Percentiles rank a stretch among this genome's conserved stretches.
phyloP scores from a whole-genome alignment of 805 yeast genomes.

The Candida argentea region DNA sequence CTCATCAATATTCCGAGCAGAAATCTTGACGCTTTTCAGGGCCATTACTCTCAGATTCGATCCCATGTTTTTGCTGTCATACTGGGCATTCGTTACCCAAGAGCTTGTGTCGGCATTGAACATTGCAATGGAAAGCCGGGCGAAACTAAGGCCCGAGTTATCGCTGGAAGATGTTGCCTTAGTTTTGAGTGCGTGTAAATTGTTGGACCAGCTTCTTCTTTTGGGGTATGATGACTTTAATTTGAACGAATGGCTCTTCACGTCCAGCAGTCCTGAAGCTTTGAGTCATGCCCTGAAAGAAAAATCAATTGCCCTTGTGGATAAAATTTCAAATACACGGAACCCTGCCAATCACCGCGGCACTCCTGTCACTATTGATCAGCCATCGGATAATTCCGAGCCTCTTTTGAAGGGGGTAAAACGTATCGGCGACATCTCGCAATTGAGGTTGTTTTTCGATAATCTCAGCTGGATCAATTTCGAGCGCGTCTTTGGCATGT shows the following conservation, averaged over 20 bases:
- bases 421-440: slow-evolving; percentile 28
- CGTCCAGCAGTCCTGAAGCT: slow-evolving; percentile 57
- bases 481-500: slow-evolving; percentile 53
- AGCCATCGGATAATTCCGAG: slow-evolving; percentile 15
- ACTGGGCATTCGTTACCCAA: slow-evolving; percentile 62
- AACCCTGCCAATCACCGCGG: slow-evolving; percentile 23
- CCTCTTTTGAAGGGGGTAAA: slow-evolving; percentile 41
- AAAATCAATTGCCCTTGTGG: slow-evolving; percentile 32
- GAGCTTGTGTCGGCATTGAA: slow-evolving; percentile 46
- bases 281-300: slow-evolving; percentile 24
- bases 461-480: slow-evolving; percentile 53
- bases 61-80: slow-evolving; percentile 51
- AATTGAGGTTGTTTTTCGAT: slow-evolving; percentile 56
- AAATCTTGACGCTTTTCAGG: slow-evolving; percentile 50
- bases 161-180: slow-evolving; percentile 28
- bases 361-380: slow-evolving; percentile 27
- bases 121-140: slow-evolving; percentile 16
- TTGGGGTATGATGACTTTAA: slow-evolving; percentile 70
- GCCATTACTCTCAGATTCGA: slow-evolving; percentile 54
- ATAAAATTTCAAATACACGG: slow-evolving; percentile 29
- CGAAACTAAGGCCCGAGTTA: slow-evolving; percentile 17
- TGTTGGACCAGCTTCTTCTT: slow-evolving; percentile 64
- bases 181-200: slow-evolving; percentile 56
- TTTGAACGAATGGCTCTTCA: slow-evolving; percentile 75
- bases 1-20: slow-evolving; percentile 26